Percentiles rank a stretch among this genome's conserved stretches.
phyloP scores from a whole-genome alignment of 805 yeast genomes.

The Metschnikowia lachancei region DNA sequence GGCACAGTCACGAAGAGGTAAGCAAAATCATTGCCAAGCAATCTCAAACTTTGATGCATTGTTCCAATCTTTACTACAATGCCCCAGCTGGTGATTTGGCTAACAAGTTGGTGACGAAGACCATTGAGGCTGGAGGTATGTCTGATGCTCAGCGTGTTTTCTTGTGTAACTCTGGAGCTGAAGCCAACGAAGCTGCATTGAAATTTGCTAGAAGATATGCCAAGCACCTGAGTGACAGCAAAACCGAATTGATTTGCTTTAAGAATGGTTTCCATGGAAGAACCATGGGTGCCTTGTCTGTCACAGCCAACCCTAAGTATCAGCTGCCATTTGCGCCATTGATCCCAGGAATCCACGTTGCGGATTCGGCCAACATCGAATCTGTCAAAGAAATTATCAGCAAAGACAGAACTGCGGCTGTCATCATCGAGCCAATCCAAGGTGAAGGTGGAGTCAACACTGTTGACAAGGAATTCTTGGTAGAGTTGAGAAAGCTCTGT shows the following conservation, averaged over 20 bases:
- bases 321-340: constrained; percentile 88
- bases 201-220: constrained; percentile 79
- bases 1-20: constrained; percentile 77
- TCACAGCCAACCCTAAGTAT: constrained; percentile 90
- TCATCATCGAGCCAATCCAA: constrained; percentile 94
- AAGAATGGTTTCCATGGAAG: constrained; percentile 92
- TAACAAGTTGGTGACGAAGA: constrained; percentile 63
- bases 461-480: constrained; percentile 60
- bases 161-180: constrained; percentile 58
- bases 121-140: constrained; percentile 77
- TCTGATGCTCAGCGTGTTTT: constrained; percentile 71
- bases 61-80: constrained; percentile 83
- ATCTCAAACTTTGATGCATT: constrained; percentile 68
- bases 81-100: constrained; percentile 80
- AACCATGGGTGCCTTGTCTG: constrained; percentile 88
- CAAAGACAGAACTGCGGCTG: constrained; percentile 73
- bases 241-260: constrained; percentile 81
- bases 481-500: constrained; percentile 65
- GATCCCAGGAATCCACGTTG: constrained; percentile 82
- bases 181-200: constrained; percentile 58
- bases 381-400: constrained; percentile 56
- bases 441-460: constrained; percentile 95
- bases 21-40: constrained; percentile 72
- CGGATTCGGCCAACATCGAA: constrained; percentile 57
- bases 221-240: constrained; percentile 48